Conservation (phyloP, 2,329 filamentous ascomycete species). For the Tolypocladium cylindrosporum region DNA sequence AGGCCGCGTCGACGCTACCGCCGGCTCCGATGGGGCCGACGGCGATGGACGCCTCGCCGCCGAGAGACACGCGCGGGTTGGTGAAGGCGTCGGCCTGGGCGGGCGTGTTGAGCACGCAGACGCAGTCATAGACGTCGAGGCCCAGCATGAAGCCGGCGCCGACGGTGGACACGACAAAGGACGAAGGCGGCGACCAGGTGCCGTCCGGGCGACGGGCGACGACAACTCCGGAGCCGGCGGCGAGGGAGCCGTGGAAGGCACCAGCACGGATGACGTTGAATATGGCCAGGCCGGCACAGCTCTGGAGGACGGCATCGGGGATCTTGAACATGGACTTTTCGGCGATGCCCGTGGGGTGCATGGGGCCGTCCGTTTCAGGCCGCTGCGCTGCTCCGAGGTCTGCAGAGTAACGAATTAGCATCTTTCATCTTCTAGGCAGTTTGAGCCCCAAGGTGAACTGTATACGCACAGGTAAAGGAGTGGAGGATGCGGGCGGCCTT, state of each 20-base stretch:
- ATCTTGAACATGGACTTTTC: conserved; percentile 26
- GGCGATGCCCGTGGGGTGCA: conserved; percentile 21
- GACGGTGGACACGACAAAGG: conserved; percentile 60
- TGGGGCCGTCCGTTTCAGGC: conserved; percentile 12
- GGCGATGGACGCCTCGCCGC: conserved; percentile 59
- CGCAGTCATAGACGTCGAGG: conserved; percentile 68
- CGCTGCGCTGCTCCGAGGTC: conserved; percentile 11
- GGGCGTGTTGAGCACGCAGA: conserved; percentile 62
- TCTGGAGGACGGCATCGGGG: conserved; percentile 36
- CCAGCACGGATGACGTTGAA: conserved; percentile 55
- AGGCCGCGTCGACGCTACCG: conserved; percentile 38
- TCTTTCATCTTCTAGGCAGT: too few species aligned
- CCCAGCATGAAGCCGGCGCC: conserved; percentile 63
- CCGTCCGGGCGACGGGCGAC: conserved; percentile 47
- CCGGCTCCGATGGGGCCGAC: conserved; percentile 51
- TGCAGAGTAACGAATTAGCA: conserved; percentile 1
- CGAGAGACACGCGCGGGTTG: conserved; percentile 54
- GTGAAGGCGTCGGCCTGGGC: conserved; percentile 60
- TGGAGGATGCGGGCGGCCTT: conserved; percentile 66
- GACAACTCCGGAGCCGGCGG: conserved; percentile 49
- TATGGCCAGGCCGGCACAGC: conserved; percentile 50
- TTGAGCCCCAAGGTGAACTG: too few species aligned
- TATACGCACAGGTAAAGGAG: conserved; percentile 52
- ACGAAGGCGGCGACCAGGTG: conserved; percentile 62
- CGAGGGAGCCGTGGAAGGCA: conserved; percentile 42